A percentile compares a stretch with the other conserved stretches of the same genome.
phyloP scores from a whole-genome alignment of 2,329 filamentous ascomycete species.

The Beauveria sp. region DNA sequence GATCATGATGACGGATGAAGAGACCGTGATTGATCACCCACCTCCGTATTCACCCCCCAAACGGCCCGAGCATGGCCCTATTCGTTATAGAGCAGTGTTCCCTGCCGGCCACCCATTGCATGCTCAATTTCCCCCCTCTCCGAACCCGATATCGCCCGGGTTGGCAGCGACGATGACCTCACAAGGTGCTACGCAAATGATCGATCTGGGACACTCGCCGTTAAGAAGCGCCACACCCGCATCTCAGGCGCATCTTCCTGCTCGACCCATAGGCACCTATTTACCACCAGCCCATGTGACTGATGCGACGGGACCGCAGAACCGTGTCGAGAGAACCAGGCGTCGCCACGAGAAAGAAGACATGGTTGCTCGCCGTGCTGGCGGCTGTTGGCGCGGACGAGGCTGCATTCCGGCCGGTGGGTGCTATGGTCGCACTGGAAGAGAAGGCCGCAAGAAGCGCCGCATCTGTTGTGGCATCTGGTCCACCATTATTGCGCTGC shows the following conservation, averaged over 20 bases:
- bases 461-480: slow-evolving; percentile 50
- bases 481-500: slow-evolving; percentile 41
- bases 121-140: slow-evolving; percentile 46
- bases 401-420: slow-evolving; percentile 55
- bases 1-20: slow-evolving; percentile 31
- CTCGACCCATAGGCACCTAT: slow-evolving; percentile 37
- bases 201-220: slow-evolving; percentile 47
- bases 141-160: slow-evolving; percentile 55
- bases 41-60: slow-evolving; percentile 49
- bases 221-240: slow-evolving; percentile 16
- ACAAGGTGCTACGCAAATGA: slow-evolving; percentile 52
- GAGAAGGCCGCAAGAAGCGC: slow-evolving; percentile 56
- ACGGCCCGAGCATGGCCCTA: slow-evolving; percentile 25
- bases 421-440: slow-evolving; percentile 55
- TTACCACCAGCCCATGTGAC: slow-evolving; percentile 37
- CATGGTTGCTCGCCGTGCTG: slow-evolving; percentile 44
- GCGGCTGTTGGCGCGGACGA: slow-evolving; percentile 58
- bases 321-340: slow-evolving; percentile 43
- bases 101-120: slow-evolving; percentile 44
- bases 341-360: slow-evolving; percentile 61
- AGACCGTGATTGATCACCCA: slow-evolving; percentile 32
- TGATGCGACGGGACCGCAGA: slow-evolving; percentile 30
- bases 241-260: slow-evolving; percentile 27
- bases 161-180: slow-evolving; percentile 55
- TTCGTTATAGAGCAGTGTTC: slow-evolving; percentile 50